Base-by-base conservation (phyloP, 768 basidiomycete genomes). In the Coprinopsis sp. region DNA sequence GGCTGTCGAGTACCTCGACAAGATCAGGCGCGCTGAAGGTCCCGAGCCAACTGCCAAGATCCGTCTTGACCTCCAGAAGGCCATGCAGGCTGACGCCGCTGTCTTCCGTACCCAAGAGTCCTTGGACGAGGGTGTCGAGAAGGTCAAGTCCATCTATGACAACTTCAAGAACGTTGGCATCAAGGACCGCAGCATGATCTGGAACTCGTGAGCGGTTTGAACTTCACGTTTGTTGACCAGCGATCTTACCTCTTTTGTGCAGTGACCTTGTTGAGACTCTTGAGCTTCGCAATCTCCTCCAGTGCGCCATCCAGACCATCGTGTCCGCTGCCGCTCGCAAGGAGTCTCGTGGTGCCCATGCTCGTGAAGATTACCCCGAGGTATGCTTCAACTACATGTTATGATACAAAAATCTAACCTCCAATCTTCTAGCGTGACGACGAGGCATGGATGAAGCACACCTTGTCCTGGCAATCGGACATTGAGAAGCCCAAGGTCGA, bases 151-250 rank as follows among this genome's bases (percentile, higher is more conserved):
- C 33, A 91, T 98, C 56, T 94, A 94, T 77, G 81, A 86, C 61
- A 90, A 79, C 60, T 98, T 83, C 67, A 77, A 86, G 55, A 78
- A 95, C 34, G 88, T 99, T 54, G 90, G 94, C 44, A 90, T 96
- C 74, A 93, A 96, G 74, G 96, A 98, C 67, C 79, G 96, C 61
- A 91, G 90, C 69, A 90, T 98, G 94, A 96, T 98, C 67, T 99
- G 95, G 96, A 97, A 98, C 73, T 91, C 91, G 93, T 95, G 59
- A 52, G 91, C 62, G 16, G 33, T 21, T 19, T 30, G 2, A 22
- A 30, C 27, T 6, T 29, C 21, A 8, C 12, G 36, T n/a, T 12
- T 23, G 12, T 30, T 28, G 30, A 23, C 51, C 23, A n/a, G n/a
- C n/a, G n/a, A 21, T 36, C 50, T 23, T 34, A 42, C 28, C 48